Base-by-base conservation (phyloP, 129 eudicot genomes). In the Centaurea solstitialis region DNA sequence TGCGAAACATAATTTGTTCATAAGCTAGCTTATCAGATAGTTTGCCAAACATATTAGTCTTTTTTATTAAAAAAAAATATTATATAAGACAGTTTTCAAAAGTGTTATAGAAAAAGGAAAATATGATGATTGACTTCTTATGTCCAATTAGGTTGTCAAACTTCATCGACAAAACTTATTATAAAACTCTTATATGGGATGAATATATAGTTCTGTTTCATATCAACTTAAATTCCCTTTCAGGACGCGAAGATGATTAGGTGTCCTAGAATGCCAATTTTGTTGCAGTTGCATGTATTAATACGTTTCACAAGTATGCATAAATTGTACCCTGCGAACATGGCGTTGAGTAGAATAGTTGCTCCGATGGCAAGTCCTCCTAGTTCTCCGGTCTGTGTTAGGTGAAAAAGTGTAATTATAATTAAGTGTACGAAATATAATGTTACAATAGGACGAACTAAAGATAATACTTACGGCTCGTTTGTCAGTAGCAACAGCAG, bases 361-460 rank as follows among this genome's bases (percentile, higher is more conserved):
- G 93, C 73, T 74, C 98, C 97, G 76, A 94, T 84, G 33, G 97
- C 97, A 50, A 92, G 83, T 38, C 98, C 97, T 10, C 97, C 98
- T 72, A 94, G 89, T 81, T 94, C 93, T 73, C 96, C 98, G 3
- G 85, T 90, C 98, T 94, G 88, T 18, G 45, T 13, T 3, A 75
- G 15, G 37, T n/a, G 11, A 20, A 41, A 70, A 10, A 6, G 23
- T 24, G 10, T 28, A 8, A 5, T 70, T 76, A 71, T 4, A 64
- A 9, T 71, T 82, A 75, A 12, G 70, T 37, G 61, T 22, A 9
- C 26, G 15, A 18, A 69, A 35, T 45, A 12, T 5, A 1, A 47
- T 21, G 11, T 41, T 12, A 50, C 35, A 68, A 69, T 13, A 47
- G 6, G 12, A 5, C 0, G 18, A 23, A 68, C 11, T 7, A 21